Base-by-base conservation (phyloP, 75 land plant species). In the Cupressus sempervirens region DNA sequence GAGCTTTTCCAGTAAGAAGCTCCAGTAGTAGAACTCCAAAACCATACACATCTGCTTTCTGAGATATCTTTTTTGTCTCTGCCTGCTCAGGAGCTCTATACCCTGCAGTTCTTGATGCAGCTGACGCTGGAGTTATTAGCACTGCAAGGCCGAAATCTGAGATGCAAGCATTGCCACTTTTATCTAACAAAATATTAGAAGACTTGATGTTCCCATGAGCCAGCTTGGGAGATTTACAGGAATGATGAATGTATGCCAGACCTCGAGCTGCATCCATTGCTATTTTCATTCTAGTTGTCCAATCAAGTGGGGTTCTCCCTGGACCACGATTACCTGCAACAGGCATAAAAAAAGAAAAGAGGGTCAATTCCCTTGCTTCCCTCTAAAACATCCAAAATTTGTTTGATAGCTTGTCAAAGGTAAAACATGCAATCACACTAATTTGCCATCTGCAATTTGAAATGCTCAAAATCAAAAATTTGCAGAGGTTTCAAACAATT, bases 281-380 rank as follows among this genome's bases (percentile, higher is more conserved):
- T 23, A 96, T 95, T 46, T 87, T 91, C 75, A 93, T 81, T 85
- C 98, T 88, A 9, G 94, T 90, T 41, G 91, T 90, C 98, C 98
- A 96, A 58, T 96, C 97, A 41, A 96, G 83, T n/a, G 98, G 97
- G 32, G 93, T 91, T 30, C 98, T 80, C 9, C 98, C 98, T 0
- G 98, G 97, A 16, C 98, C 98, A 83, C 97, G 82, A 82, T 96
- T 96, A 9, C 98, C 98, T 96, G 89, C 82, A 76, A 79, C 10
- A 45, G 11, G 1, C 45, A 26, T 23, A 45, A 23, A 79, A 48
- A 4, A n/a, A 45, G 13, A n/a, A 79, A 43, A 43, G 14, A 11
- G 48, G 46, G 20, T 41, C n/a, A 45, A 79, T 43, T 79, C 20
- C 81, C 30, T 43, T 9, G 16, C n/a, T 79, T 26, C n/a, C 41